These are phyloP conservation scores for Hymenoscyphus albidus DNA, from an alignment of 2,329 filamentous ascomycete species.

Conservation along the genomic window DNA sequence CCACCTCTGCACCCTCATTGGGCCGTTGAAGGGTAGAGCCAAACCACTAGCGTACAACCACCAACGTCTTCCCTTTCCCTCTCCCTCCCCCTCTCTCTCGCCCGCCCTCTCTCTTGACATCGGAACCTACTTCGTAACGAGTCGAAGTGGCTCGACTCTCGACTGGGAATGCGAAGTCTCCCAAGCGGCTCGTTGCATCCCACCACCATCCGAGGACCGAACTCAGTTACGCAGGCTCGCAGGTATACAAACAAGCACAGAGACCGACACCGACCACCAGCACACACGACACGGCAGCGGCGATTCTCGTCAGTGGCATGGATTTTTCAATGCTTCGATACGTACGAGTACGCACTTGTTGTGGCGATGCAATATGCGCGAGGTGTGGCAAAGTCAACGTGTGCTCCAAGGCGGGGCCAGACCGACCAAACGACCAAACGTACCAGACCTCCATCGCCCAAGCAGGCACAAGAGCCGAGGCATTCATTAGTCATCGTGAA, in stretches of 20 bases:
- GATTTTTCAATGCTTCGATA: no score
- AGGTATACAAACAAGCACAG: neutral
- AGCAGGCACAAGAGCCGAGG: neutral
- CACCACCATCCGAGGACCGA: no score
- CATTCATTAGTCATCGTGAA: neutral
- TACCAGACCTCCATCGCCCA: no score
- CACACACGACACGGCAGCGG: no score
- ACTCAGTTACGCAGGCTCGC: neutral
- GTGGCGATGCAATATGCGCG: neutral
- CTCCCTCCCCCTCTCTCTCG: no score
- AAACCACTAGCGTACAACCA: neutral
- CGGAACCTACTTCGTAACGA: neutral
- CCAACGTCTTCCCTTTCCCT: neutral
- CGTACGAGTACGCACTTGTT: neutral
- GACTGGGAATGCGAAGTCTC: no score
- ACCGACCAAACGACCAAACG: neutral
- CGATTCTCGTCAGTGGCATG: no score
- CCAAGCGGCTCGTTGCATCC: no score
- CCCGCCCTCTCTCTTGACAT: neutral
- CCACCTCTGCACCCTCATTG: slow-evolving; percentile 24
- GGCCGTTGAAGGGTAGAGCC: slow-evolving; percentile 11
- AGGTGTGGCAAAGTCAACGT: neutral
- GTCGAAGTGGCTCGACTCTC: no score
- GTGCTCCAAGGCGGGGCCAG: neutral
- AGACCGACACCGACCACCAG: no score